Evolutionary conservation across 768 basidiomycete species (phyloP).

Genomic region (Asterophora lycoperdoides): DNA sequence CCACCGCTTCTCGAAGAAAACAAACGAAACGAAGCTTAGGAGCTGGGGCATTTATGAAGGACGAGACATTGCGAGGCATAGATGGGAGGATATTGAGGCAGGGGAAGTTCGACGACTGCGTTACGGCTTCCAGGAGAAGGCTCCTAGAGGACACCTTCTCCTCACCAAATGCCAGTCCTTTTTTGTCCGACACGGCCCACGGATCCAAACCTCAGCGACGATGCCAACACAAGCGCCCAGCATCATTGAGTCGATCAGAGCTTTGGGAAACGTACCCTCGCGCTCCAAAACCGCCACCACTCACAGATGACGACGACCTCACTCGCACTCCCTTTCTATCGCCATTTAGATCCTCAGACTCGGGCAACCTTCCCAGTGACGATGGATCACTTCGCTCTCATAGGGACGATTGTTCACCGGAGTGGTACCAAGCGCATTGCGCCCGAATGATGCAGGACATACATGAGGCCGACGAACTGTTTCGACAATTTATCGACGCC

Average conservation of each 20-base stretch:
- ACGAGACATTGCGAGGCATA: conserved; percentile 9
- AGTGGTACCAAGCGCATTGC: background rate
- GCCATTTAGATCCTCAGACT: conserved; percentile 2
- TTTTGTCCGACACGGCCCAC: background rate
- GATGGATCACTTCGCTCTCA: background rate
- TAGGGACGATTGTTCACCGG: background rate
- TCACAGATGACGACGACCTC: background rate
- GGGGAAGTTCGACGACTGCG: background rate
- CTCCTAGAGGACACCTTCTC: background rate
- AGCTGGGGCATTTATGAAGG: conserved; percentile 13
- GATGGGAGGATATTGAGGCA: conserved; percentile 10
- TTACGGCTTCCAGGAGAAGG: background rate
- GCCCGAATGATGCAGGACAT: background rate
- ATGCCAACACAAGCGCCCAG: background rate
- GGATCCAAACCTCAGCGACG: background rate
- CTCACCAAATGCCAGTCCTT: background rate
- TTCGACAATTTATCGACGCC: conserved; percentile 37
- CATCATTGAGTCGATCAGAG: background rate
- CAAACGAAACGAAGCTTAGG: conserved; percentile 4
- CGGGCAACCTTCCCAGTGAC: background rate
- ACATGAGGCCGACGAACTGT: conserved; percentile 28
- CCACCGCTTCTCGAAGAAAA: background rate
- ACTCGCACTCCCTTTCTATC: background rate
- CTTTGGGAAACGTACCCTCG: background rate
- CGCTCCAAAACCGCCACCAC: background rate